Conservation (phyloP, 176 grass and related monocot genomes). For the Oryza glumipatula region DNA sequence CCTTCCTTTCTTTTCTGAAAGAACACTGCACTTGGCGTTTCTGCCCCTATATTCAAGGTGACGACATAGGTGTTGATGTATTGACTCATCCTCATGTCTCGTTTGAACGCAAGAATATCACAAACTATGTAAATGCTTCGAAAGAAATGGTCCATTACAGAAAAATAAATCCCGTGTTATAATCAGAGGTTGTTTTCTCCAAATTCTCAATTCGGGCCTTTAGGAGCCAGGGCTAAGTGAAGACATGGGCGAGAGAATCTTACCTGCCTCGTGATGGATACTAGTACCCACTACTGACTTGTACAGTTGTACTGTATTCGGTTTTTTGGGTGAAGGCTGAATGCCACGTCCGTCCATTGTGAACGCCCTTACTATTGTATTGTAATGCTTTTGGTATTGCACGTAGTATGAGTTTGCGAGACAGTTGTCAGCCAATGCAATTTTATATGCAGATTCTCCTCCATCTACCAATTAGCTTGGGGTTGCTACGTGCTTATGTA, state of each 20-base stretch:
- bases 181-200: not conserved
- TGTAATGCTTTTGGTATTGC: not conserved
- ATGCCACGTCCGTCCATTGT: no score
- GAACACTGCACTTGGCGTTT: no score
- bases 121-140: not conserved
- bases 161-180: not conserved
- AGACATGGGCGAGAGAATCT: no score
- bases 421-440: not conserved
- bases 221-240: not conserved
- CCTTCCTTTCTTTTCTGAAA: no score
- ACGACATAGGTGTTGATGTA: no score
- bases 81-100: not conserved
- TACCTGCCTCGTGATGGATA: no score
- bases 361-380: no score
- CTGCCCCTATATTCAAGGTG: no score
- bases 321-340: no score
- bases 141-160: not conserved
- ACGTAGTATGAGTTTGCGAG: not conserved
- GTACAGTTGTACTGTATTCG: no score
- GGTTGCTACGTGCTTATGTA: not conserved
- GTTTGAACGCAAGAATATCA: not conserved
- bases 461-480: not conserved
- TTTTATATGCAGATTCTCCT: not conserved
- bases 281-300: no score
- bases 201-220: not conserved